These are phyloP conservation scores for Candida succiphila DNA, from an alignment of 805 yeast genomes.

Conservation along the genomic window DNA sequence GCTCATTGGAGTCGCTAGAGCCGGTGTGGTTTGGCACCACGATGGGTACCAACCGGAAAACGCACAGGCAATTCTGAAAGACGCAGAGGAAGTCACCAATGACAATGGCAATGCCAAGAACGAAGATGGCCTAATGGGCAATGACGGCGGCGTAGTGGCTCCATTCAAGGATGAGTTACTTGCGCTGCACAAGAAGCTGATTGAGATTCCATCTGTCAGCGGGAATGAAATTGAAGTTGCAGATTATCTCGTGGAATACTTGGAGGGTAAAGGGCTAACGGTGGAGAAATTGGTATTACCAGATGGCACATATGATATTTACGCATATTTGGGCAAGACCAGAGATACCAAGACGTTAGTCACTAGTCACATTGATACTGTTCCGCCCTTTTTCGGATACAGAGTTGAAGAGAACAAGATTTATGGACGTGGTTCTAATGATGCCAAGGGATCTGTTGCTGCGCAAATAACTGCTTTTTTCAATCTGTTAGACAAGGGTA, in stretches of 20 bases:
- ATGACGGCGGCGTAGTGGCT: too few relatives aligned
- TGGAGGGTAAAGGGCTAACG: constrained; percentile 34
- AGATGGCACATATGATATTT: constrained; percentile 36
- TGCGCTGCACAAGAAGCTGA: constrained; percentile 23
- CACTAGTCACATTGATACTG: constrained; percentile 65
- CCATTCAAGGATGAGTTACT: constrained; percentile 8
- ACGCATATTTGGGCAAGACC: constrained; percentile 39
- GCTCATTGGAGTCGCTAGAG: too few relatives aligned
- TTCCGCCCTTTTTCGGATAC: constrained; percentile 56
- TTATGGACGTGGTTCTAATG: constrained; percentile 59
- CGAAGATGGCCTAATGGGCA: too few relatives aligned
- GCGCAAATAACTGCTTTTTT: constrained; percentile 46
- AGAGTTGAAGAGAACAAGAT: constrained; percentile 35
- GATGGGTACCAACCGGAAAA: too few relatives aligned
- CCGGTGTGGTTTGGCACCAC: too few relatives aligned
- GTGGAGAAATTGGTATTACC: constrained; percentile 35
- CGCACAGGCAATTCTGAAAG: too few relatives aligned
- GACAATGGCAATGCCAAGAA: too few relatives aligned
- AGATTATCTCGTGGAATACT: constrained; percentile 26
- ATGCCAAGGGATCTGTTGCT: constrained; percentile 66
- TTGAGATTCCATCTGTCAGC: constrained; percentile 26
- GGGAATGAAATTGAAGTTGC: constrained; percentile 28
- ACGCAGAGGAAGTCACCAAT: too few relatives aligned
- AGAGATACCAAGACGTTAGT: constrained; percentile 39
- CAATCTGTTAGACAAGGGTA: constrained; percentile 29